Evolutionary conservation across 1,284 basidiomycete species (phyloP).

Genomic region (Malassezia psittaci): DNA sequence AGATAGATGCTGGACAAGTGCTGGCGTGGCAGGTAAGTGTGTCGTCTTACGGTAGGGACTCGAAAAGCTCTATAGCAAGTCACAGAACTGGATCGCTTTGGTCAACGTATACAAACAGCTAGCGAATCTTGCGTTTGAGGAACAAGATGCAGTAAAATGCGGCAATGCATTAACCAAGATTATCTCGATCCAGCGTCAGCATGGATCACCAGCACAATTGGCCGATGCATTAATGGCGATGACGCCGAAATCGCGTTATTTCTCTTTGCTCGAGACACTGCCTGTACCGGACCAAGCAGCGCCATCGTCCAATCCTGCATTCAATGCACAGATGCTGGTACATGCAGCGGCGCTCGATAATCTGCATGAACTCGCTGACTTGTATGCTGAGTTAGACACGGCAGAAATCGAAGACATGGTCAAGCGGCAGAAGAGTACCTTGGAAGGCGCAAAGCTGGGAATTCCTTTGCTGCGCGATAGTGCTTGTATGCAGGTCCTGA

Average conservation of each 20-base stretch:
- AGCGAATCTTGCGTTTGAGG: conserved; percentile 26
- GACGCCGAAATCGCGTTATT: conserved; percentile 65
- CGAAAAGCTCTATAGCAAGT: conserved; percentile 47
- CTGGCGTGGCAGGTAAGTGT: conserved; percentile 46
- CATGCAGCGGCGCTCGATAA: conserved; percentile 52
- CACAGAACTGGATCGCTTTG: conserved; percentile 40
- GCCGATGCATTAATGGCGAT: conserved; percentile 57
- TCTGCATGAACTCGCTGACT: conserved; percentile 30
- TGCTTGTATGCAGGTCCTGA: conserved; percentile 25
- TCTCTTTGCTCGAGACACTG: conserved; percentile 58
- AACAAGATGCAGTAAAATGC: conserved; percentile 62
- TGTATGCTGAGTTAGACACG: conserved; percentile 27
- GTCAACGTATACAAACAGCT: conserved; percentile 34
- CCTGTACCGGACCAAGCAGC: conserved; percentile 66
- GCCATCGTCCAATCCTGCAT: conserved; percentile 49
- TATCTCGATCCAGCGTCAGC: conserved; percentile 58
- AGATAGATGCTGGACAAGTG: conserved; percentile 35
- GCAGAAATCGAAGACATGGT: conserved; percentile 30
- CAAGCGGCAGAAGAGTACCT: conserved; percentile 29
- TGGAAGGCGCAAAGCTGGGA: conserved; percentile 35
- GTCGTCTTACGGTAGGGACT: conserved; percentile 34
- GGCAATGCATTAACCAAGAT: conserved; percentile 69
- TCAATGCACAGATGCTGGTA: conserved; percentile 56
- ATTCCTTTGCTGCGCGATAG: conserved; percentile 25
- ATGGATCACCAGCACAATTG: conserved; percentile 50